Evolutionary conservation across 2,329 filamentous ascomycete species (phyloP).

Genomic region (Epichloe baconii): DNA sequence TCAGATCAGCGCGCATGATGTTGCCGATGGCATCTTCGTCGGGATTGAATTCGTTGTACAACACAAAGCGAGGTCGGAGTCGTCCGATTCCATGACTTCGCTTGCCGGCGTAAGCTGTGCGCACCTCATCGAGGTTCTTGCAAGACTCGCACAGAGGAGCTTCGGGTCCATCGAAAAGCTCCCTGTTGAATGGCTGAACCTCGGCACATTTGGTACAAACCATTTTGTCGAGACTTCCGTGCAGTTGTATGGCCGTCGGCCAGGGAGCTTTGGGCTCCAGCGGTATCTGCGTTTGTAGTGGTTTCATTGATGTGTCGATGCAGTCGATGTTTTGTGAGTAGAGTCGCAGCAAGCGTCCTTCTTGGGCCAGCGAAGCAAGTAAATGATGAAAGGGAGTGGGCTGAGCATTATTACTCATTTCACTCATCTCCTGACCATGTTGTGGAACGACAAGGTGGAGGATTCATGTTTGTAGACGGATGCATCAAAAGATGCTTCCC

Average conservation of each 20-base stretch:
- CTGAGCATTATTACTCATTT: conserved; percentile 60
- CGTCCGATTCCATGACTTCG: conserved; percentile 87
- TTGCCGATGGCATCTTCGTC: conserved; percentile 93
- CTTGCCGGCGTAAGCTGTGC: conserved; percentile 65
- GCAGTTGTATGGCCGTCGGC: conserved; percentile 86
- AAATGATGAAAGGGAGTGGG: conserved; percentile 90
- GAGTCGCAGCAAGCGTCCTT: conserved; percentile 75
- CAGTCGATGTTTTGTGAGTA: conserved; percentile 98
- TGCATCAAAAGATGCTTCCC: conserved; percentile 91
- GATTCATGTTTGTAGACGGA: conserved; percentile 90
- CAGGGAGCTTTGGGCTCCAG: conserved; percentile 75
- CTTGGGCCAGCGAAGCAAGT: conserved; percentile 75
- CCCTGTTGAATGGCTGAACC: conserved; percentile 61
- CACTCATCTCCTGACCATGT: conserved; percentile 88
- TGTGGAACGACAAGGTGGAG: conserved; percentile 83
- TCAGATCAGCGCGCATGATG: conserved; percentile 75
- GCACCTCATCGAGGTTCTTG: conserved; percentile 59
- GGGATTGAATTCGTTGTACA: conserved; percentile 96
- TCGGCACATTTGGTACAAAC: conserved; percentile 85
- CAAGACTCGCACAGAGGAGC: conserved; percentile 71
- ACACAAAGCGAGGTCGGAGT: conserved; percentile 80
- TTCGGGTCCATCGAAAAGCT: conserved; percentile 71
- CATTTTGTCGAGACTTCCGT: conserved; percentile 92
- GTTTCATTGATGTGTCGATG: conserved; percentile 73
- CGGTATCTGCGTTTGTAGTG: conserved; percentile 68